Conservation (phyloP, 2,329 filamentous ascomycete species). For the Microdochium trichocladiopsis region DNA sequence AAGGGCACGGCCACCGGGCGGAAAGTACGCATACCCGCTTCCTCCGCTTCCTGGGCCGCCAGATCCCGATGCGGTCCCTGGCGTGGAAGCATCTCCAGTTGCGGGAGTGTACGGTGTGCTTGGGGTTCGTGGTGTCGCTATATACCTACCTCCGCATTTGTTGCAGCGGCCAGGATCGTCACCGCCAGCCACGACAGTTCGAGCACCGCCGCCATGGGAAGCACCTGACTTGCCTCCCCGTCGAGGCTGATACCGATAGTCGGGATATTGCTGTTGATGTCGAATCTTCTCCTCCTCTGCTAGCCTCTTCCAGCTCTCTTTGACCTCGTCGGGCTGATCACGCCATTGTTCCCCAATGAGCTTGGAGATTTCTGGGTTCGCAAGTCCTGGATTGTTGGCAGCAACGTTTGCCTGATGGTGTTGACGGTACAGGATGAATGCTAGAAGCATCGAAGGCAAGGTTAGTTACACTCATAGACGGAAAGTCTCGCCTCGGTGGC, state of each 20-base stretch:
- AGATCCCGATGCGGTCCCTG: not conserved
- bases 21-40: constrained; percentile 7
- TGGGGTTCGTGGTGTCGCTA: constrained; percentile 55
- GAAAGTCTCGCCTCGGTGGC: not conserved
- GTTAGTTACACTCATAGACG: constrained; percentile 1
- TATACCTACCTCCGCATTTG: constrained; percentile 65
- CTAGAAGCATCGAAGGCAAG: constrained; percentile 36
- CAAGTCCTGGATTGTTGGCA: constrained; percentile 74
- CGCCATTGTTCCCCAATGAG: constrained; percentile 94
- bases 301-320: constrained; percentile 80
- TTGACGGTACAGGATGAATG: constrained; percentile 96
- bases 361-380: constrained; percentile 95
- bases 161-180: constrained; percentile 54
- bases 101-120: constrained; percentile 36
- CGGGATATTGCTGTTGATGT: constrained; percentile 84
- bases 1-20: constrained; percentile 16
- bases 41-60: not conserved
- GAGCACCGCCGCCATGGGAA: constrained; percentile 5
- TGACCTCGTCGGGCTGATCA: constrained; percentile 63
- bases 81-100: constrained; percentile 6
- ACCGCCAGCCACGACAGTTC: constrained; percentile 19
- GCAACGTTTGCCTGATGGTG: constrained; percentile 82
- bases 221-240: constrained; percentile 39
- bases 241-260: constrained; percentile 89
- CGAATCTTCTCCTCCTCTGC: constrained; percentile 90